Evolutionary conservation across 2,329 filamentous ascomycete species (phyloP), one percentile per base, ranked within the genome.

Genomic region (Fusarium humuli): DNA sequence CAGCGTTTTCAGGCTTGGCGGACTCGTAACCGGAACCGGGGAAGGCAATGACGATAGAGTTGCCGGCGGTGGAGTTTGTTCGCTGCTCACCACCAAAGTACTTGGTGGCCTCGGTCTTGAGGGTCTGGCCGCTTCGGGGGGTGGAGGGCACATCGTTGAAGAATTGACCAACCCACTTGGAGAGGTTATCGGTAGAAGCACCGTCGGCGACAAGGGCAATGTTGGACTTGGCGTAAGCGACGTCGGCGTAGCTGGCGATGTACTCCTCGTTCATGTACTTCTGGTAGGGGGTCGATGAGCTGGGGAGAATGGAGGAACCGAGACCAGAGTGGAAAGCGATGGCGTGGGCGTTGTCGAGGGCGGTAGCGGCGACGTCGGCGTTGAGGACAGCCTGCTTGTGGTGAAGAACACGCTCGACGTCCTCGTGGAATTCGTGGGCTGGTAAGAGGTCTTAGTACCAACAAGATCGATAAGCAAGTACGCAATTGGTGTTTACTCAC

Each of bases 71-170:
- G 81, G 94, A 92, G 70, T 92, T 86, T 73, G 92, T 92, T 75
- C 96, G 93, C 85, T 97, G 93, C 87, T 99, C 94, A 79, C 96
- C 97, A 81, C 96, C 96, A 78, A 90, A 92, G 90, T 98, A 99
- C 83, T 94, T 96, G 79, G 90, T 88, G 70, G 92, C 85, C 73
- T 88, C 82, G 67, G 85, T 83, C 79, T 89, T 87, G 70, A 92
- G 83, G 49, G 76, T 73, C 73, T 86, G 81, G 76, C 85, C 83
- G 77, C 83, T 82, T 74, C 82, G 81, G 67, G 87, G 79, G 70
- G 85, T 81, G 74, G 85, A 80, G 62, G 91, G 87, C 52, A 92
- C 85, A 65, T 87, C 86, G 80, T 90, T 89, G 87, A 99, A 98
- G 88, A 98, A 98, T 79, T 97, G 90, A 78, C 90, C 89, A 70